Evolutionary conservation across 306 rosid genomes (phyloP), one percentile per base, ranked within the genome.

Genomic region (Lathyrus oleraceus): DNA sequence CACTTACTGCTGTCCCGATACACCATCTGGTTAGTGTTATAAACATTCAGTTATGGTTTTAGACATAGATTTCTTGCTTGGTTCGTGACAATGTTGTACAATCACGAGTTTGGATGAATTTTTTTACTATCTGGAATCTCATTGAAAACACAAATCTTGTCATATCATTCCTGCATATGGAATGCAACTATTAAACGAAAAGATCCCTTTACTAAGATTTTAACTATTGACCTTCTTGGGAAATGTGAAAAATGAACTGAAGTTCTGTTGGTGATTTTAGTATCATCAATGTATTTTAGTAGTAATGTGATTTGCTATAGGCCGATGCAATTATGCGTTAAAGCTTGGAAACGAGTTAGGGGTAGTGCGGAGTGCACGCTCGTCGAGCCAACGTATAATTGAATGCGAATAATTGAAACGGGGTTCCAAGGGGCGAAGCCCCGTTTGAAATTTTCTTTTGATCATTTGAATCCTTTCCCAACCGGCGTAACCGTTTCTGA

Each of bases 1-100:
- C 97, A 73, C 97, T 94, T 21, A 88, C 92, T 72, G 88, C 94
- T 36, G 97, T 94, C 42, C 98, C 98, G 49, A 87, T 94, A 81
- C 98, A 90, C 82, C 98, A 94, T 79, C 84, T 94, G 87, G 98
- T 94, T 74, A 60, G 97, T 88, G 36, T 61, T 79, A 10, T 60
- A 76, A 73, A 53, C 58, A 61, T 60, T 43, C 57, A 32, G 20
- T 71, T 77, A 44, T 75, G 6, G 11, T 39, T 74, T 12, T 48
- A 56, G 63, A 45, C 48, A 63, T 68, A 43, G 13, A 68, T 70
- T 23, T 67, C 36, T 65, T 16, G 20, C 54, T 63, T 44, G 59
- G 62, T 49, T 30, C 44, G 59, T 61, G 21, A 44, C 5, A 6
- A 53, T n/a, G 14, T 8, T 11, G 35, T 61, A 39, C 42, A 36